Base-by-base conservation (phyloP, 331 rosid genomes). In the Quercus tomentella region DNA sequence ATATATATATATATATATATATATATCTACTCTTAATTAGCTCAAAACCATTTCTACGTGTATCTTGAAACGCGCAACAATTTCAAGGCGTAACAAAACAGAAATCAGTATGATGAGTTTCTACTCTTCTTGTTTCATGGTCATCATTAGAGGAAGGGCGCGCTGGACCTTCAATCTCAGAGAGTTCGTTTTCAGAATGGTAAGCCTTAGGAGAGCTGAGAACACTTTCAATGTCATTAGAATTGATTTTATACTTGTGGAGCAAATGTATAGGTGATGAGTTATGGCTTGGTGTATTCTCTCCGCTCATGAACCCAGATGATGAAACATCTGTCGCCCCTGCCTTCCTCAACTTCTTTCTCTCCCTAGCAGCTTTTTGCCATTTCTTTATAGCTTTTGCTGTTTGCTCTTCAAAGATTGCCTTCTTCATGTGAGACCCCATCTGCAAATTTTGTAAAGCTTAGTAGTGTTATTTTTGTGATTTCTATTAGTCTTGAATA, bases 351-450 rank as follows among this genome's bases (percentile, higher is more conserved):
- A 82, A 41, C 77, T 84, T 90, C 25, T 78, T 83, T 69, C 78
- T 83, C 2, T 80, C 87, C 72, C 68, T 90, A 1, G 97, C 97
- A 0, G 81, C 74, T 26, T 84, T 89, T 60, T 82, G 93, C 97
- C 97, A 92, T 56, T 87, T 90, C 83, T 76, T 84, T 4, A 92
- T 88, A 33, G 93, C 95, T 61, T 81, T 90, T 7, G 94, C 80
- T 0, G 94, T 89, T 86, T 89, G 95, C 81, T 92, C 92, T 81
- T 90, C 92, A 69, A 92, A 92, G 6, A 90, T 89, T 74, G 91
- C 74, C 78, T 56, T 86, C 79, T 92, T 92, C 93, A 86, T 86
- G 87, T 87, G 94, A 54, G 95, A 86, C 45, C 97, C 97, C 97
- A 92, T 92, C 97, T 92, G 78, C 77, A 82, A 15, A 26, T 63